Evolutionary conservation across 495 filamentous ascomycete species (phyloP).

Genomic region (Annulohypoxylon stygium): DNA sequence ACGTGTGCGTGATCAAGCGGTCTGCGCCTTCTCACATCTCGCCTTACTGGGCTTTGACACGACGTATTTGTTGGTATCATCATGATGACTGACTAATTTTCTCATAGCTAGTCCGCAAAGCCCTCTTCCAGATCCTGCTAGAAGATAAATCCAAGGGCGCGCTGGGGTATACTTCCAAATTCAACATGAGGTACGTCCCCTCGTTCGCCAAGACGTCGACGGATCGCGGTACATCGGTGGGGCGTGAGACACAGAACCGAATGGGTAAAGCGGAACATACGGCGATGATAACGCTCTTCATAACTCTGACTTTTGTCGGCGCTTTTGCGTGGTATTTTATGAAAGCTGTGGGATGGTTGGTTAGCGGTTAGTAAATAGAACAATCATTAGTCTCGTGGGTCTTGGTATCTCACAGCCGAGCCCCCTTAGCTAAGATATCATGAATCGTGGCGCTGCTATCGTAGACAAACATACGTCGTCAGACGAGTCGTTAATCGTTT

Average conservation of each 20-base stretch:
- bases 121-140: constrained; percentile 65
- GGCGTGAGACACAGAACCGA: not conserved
- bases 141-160: constrained; percentile 66
- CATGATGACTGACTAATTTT: not conserved
- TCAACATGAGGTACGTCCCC: constrained; percentile 77
- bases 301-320: constrained; percentile 18
- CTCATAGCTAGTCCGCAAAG: constrained; percentile 56
- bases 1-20: constrained; percentile 8
- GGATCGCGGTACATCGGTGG: constrained; percentile 17
- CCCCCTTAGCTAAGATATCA: not conserved
- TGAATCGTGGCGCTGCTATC: constrained; percentile 12
- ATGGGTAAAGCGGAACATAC: constrained; percentile 36
- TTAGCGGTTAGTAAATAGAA: not conserved
- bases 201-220: constrained; percentile 45
- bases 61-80: not conserved
- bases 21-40: constrained; percentile 30
- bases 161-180: constrained; percentile 68
- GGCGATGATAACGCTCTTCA: constrained; percentile 41
- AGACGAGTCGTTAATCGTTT: not conserved
- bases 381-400: not conserved
- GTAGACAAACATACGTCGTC: not conserved
- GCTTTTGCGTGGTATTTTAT: constrained; percentile 35
- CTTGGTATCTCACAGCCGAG: not conserved
- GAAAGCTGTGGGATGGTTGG: constrained; percentile 17
- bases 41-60: too few species aligned